A percentile compares a stretch with the other conserved stretches of the same genome.
Conservation (phyloP, 2,329 filamentous ascomycete genomes). For the Myotisia sp. region DNA sequence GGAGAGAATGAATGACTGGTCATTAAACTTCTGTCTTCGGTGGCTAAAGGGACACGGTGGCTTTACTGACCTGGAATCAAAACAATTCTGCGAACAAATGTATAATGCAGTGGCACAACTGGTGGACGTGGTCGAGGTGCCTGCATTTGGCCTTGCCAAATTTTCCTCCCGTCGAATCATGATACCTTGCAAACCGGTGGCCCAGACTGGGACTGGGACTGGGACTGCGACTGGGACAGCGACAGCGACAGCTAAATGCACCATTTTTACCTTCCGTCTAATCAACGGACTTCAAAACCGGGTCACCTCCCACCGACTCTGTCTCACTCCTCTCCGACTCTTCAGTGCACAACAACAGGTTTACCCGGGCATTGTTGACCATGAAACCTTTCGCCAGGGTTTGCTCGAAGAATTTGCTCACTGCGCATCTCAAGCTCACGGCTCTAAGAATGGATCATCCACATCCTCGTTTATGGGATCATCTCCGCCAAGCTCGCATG, state of each 20-base stretch:
- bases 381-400: conserved; percentile 45
- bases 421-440: no score
- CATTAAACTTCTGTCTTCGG: conserved; percentile 23
- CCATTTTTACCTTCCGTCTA: conserved; percentile 41
- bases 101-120: conserved; percentile 25
- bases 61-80: conserved; percentile 15
- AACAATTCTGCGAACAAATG: conserved; percentile 35
- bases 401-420: conserved; percentile 48
- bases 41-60: conserved; percentile 20
- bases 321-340: conserved; percentile 48
- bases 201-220: not conserved
- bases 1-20: conserved; percentile 29
- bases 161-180: conserved; percentile 26
- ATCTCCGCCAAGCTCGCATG: conserved; percentile 8
- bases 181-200: conserved; percentile 20
- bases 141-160: conserved; percentile 29
- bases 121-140: conserved; percentile 27
- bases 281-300: conserved; percentile 48
- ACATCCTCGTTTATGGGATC: conserved; percentile 1
- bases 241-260: conserved; percentile 30
- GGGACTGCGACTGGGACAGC: conserved; percentile 3
- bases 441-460: not conserved
- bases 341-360: conserved; percentile 54
- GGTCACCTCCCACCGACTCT: conserved; percentile 37
- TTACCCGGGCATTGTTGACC: conserved; percentile 40